A percentile compares a stretch with the other conserved stretches of the same genome.
Evolutionary conservation across 345 rosid species (phyloP).

Genomic region (Erucastrum elatum): DNA sequence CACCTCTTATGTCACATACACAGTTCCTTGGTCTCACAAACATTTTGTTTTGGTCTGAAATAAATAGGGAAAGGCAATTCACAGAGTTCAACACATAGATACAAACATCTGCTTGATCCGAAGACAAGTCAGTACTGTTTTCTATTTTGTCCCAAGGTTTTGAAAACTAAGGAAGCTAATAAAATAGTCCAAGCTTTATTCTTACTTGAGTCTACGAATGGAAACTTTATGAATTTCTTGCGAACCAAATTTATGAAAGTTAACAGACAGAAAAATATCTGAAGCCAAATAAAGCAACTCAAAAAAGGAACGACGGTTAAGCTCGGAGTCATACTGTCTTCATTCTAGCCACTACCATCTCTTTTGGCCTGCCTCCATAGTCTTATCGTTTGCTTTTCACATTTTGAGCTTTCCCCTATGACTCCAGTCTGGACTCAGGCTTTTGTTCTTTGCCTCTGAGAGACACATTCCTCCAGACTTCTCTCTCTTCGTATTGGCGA

Average conservation of each 20-base stretch:
- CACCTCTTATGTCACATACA: not conserved
- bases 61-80: not conserved
- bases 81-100: not conserved
- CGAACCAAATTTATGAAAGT: too few species aligned
- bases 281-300: not conserved
- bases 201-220: not conserved
- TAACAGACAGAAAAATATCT: not conserved
- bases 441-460: constrained; percentile 56
- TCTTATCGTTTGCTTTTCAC: constrained; percentile 42
- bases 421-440: constrained; percentile 51
- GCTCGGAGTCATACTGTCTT: constrained; percentile 34
- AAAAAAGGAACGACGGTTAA: constrained; percentile 5
- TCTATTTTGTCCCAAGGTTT: not conserved
- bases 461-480: constrained; percentile 34
- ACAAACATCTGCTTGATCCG: not conserved
- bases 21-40: not conserved
- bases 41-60: not conserved
- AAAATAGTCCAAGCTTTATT: not conserved
- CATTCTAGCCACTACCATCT: constrained; percentile 41
- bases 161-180: not conserved
- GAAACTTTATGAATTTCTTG: too few species aligned
- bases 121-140: not conserved
- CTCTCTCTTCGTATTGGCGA: constrained; percentile 63
- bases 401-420: constrained; percentile 36
- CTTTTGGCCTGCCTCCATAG: constrained; percentile 52